Evolutionary conservation across 805 yeast genomes (phyloP), one percentile per base, ranked within the genome.

Genomic region (Ogataea naganishii): DNA sequence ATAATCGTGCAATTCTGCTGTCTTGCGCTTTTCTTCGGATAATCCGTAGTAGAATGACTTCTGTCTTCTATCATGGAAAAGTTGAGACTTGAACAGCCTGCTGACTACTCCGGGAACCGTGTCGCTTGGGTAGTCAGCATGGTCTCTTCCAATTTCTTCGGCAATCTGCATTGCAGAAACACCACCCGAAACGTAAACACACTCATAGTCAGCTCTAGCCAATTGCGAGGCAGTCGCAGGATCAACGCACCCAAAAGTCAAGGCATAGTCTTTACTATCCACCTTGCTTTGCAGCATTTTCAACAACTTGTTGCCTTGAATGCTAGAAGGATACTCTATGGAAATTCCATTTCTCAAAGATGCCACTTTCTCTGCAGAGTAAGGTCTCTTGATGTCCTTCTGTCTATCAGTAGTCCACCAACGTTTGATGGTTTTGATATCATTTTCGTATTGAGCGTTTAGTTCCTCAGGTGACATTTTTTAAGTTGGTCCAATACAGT

Each of bases 101-200:
- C 72, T 75, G 5, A 72, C 80, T 43, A 73, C 76, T 41, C 71
- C 71, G n/a, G 82, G 82, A 2, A 75, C 79, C 0, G 82, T 75
- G 40, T 75, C 75, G 41, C 75, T 74, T 0, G 82, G 81, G 43
- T 75, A 75, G 46, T 75, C 82, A 14, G 80, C 82, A 47, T 72
- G 71, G 44, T 75, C 82, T 1, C 80, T 78, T 2, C 74, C 65
- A 3, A 72, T 77, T 39, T 75, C 81, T 43, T 73, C 68, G 3
- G 80, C 75, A 4, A 77, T 63, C 7, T 77, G 73, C 36, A 74
- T 44, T 1, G 69, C 64, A 14, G 72, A 60, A 2, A 75, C 82
- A 75, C 76, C 75, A 1, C 81, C 81, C 18, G 75, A 68, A 20
- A 70, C 66, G 45, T 68, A 77, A 6, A 64, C 60, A 14, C 61